These are phyloP conservation scores for Pseudogymnoascus sp. DNA, from an alignment of 2,329 filamentous ascomycete genomes.

Conservation along the genomic window DNA sequence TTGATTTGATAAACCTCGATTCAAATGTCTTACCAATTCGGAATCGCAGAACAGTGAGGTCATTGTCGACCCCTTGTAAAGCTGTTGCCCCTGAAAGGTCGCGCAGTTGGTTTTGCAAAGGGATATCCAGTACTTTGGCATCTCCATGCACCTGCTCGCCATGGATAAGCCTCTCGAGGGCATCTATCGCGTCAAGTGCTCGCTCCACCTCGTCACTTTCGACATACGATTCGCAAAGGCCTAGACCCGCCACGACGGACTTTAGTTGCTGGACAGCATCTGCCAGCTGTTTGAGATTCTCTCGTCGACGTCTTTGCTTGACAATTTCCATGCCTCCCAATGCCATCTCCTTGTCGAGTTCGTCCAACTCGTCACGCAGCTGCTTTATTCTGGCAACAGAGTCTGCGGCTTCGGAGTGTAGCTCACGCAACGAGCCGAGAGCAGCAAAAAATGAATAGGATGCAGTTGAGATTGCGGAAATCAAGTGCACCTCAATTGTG, in stretches of 20 bases:
- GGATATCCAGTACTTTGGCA: slow-evolving; percentile 17
- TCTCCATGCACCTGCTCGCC: slow-evolving; percentile 48
- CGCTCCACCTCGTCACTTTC: slow-evolving; percentile 77
- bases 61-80: slow-evolving; percentile 70
- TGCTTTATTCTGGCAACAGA: slow-evolving; percentile 82
- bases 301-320: slow-evolving; percentile 69
- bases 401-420: slow-evolving; percentile 86
- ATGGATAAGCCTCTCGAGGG: slow-evolving; percentile 71
- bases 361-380: slow-evolving; percentile 69
- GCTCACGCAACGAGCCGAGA: slow-evolving; percentile 78
- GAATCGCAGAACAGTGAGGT: slow-evolving; percentile 67
- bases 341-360: slow-evolving; percentile 81
- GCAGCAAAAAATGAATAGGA: slow-evolving; percentile 96
- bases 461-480: slow-evolving; percentile 90
- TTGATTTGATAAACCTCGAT: slow-evolving; percentile 65
- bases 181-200: slow-evolving; percentile 70
- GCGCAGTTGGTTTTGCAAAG: slow-evolving; percentile 37
- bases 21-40: slow-evolving; percentile 87
- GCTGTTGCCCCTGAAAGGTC: slow-evolving; percentile 74
- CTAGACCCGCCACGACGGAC: slow-evolving; percentile 67
- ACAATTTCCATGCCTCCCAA: slow-evolving; percentile 78
- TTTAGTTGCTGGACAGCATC: slow-evolving; percentile 78
- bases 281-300: slow-evolving; percentile 77
- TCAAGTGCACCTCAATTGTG: slow-evolving; percentile 93
- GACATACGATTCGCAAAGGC: slow-evolving; percentile 70